Percentiles rank a stretch among this genome's conserved stretches.
phyloP scores from a whole-genome alignment of 257 asterid species.

The Fraxinus anomala region DNA sequence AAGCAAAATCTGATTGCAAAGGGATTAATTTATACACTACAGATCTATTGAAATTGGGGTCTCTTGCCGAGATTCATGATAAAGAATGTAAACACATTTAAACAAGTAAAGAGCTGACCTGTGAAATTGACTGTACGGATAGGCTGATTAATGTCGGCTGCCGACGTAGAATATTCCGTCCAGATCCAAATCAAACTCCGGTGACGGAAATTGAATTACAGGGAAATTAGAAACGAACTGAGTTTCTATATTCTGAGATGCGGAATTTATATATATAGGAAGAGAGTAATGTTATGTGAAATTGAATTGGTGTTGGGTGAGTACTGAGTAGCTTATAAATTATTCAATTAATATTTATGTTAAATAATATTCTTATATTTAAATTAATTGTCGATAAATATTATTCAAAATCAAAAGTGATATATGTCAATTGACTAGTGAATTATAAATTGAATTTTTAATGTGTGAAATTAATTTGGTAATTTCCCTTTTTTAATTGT shows the following conservation, averaged over 20 bases:
- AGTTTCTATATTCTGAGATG: background rate
- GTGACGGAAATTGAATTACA: background rate
- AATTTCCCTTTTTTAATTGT: too few relatives aligned
- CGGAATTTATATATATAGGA: background rate
- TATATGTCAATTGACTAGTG: too few relatives aligned
- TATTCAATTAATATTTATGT: too few relatives aligned
- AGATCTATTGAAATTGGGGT: slow-evolving; percentile 27
- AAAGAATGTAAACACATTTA: background rate
- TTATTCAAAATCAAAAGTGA: too few relatives aligned
- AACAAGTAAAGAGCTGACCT: slow-evolving; percentile 17
- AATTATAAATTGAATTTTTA: too few relatives aligned
- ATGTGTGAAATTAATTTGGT: too few relatives aligned
- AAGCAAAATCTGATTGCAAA: slow-evolving; percentile 4
- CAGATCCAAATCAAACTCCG: slow-evolving; percentile 5
- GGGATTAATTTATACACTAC: slow-evolving; percentile 15
- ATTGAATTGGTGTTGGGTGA: background rate
- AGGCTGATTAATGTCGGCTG: background rate
- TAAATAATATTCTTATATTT: too few relatives aligned
- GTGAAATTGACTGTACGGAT: background rate
- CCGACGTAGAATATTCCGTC: background rate
- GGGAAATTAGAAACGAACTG: background rate
- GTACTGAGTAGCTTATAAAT: background rate
- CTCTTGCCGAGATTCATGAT: slow-evolving; percentile 19
- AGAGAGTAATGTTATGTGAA: background rate
- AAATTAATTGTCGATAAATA: too few relatives aligned